These are phyloP conservation scores for Psilocybe cubensis DNA, from an alignment of 768 basidiomycete genomes.

Conservation along the genomic window DNA sequence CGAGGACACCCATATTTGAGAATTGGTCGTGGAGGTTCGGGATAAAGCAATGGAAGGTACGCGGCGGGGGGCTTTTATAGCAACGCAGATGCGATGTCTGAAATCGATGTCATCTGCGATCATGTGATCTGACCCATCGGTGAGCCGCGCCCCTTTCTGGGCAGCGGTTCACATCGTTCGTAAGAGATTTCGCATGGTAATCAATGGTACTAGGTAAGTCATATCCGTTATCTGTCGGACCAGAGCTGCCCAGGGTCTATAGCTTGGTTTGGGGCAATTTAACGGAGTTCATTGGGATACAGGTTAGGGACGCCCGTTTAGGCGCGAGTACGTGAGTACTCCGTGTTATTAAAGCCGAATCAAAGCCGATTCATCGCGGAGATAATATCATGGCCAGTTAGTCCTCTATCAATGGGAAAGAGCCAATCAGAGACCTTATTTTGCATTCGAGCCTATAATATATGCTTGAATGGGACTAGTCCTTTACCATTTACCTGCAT, in stretches of 20 bases:
- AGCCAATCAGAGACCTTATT: too few species aligned
- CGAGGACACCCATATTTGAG: conserved; percentile 73
- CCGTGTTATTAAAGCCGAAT: neutral
- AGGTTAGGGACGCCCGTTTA: neutral
- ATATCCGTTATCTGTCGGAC: neutral
- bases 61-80: neutral
- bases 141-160: conserved; percentile 14
- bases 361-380: conserved; percentile 1
- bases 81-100: neutral
- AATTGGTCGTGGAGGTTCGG: conserved; percentile 12
- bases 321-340: neutral
- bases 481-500: too few species aligned
- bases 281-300: neutral
- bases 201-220: neutral
- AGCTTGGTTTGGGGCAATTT: neutral
- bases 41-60: conserved; percentile 3
- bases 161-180: neutral
- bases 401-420: neutral
- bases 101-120: conserved; percentile 6
- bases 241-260: neutral
- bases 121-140: conserved; percentile 13
- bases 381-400: neutral
- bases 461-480: too few species aligned
- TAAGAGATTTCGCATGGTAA: too few species aligned
- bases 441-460: too few species aligned